A percentile compares a stretch with the other conserved stretches of the same genome.
Conservation (phyloP, 768 basidiomycete genomes). For the Podaxis carcinomalis region DNA sequence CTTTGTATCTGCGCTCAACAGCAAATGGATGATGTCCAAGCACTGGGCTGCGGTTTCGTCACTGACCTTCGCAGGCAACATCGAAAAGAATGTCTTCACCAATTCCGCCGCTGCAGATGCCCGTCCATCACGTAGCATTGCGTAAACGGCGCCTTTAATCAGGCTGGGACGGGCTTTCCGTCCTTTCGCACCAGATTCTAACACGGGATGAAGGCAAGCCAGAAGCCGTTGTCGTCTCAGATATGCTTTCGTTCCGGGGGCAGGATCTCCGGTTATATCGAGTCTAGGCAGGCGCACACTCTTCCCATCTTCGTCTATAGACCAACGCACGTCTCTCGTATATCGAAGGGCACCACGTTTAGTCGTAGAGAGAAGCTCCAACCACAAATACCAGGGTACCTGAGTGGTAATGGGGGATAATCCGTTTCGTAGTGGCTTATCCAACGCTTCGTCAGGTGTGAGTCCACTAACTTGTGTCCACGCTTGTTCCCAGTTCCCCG, state of each 20-base stretch:
- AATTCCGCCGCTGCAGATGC: slow-evolving; percentile 36
- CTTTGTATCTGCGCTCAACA: slow-evolving; percentile 23
- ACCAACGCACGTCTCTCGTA: slow-evolving; percentile 13
- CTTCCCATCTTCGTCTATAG: neutral
- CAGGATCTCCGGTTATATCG: slow-evolving; percentile 1
- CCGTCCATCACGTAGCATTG: slow-evolving; percentile 40
- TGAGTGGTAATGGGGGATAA: neutral
- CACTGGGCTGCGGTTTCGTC: slow-evolving; percentile 29
- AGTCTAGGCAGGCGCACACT: neutral
- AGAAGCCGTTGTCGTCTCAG: slow-evolving; percentile 15
- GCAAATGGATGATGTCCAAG: slow-evolving; percentile 53
- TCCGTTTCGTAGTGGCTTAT: slow-evolving; percentile 9
- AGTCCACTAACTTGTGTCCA: slow-evolving; percentile 8
- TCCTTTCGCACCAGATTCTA: neutral
- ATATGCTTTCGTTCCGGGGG: slow-evolving; percentile 9
- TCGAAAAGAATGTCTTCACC: slow-evolving; percentile 43
- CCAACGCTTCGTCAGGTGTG: slow-evolving; percentile 7
- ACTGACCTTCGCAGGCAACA: slow-evolving; percentile 41
- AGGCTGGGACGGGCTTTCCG: neutral
- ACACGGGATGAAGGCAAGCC: slow-evolving; percentile 14
- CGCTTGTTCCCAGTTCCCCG: slow-evolving; percentile 15
- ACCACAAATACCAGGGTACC: slow-evolving; percentile 50
- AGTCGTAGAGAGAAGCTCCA: slow-evolving; percentile 30
- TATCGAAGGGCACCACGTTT: slow-evolving; percentile 28
- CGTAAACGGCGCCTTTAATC: slow-evolving; percentile 26